Evolutionary conservation across 2,329 filamentous ascomycete species (phyloP), one percentile per base, ranked within the genome.

Genomic region (Monosporascus sp.): DNA sequence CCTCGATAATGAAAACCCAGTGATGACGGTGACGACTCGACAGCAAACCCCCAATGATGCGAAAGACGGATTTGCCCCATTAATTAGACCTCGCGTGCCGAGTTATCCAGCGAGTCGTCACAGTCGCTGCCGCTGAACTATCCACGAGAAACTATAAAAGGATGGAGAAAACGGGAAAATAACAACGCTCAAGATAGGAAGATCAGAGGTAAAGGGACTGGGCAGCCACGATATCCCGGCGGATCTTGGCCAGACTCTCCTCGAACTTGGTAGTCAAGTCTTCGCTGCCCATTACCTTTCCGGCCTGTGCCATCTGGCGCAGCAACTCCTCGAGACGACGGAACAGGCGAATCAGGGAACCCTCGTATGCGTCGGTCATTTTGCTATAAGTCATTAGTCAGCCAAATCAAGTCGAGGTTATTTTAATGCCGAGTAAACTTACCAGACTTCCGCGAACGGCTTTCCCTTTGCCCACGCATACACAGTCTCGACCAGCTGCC

Each of bases 321-420:
- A 99, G 78, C 53, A 97, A 79, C 73, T 99, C 94, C 72, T 99
- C 94, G 35, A 99, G 79, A 20, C 94, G 89, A 51, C 94, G 88
- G 83, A 99, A 99, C 39, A 97, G 84, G 48, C 94, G 90, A 63
- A 99, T 97, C 56, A 99, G 77, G 54, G 90, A 97, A 55, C 94
- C 94, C 75, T 99, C 94, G 72, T 97, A 99, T 27, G 93, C 90
- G 64, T 97, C 93, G 27, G 94, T 97, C 92, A 99, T 97, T 90
- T 96, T 96, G 74, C 93, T 96, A 58, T 7, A n/a, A 47, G 25
- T 48, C 68, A 65, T 37, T 35, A n/a, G 49, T 37, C 18, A 37
- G 50, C 24, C 7, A 25, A 22, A 59, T 3, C 24, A 37, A 47
- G 9, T 22, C 18, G 11, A 15, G n/a, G 48, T 3, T 5, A 11